Conservation (phyloP, 345 rosid genomes). For the Eucalyptus erythrocorys region DNA sequence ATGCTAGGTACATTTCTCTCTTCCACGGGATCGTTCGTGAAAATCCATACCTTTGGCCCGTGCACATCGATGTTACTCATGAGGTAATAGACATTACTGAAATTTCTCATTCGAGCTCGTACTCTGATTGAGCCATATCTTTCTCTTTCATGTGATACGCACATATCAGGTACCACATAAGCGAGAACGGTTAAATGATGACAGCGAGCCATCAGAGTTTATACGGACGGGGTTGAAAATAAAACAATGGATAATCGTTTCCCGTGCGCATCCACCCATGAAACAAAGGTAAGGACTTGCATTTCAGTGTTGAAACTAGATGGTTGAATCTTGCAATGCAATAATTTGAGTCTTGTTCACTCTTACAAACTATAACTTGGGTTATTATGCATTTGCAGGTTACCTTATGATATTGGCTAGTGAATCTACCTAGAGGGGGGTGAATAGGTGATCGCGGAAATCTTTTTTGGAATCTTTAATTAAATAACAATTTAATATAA, state of each 20-base stretch:
- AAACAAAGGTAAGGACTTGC: not conserved
- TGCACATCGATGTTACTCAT: not conserved
- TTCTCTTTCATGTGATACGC: not conserved
- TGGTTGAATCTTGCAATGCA: not conserved
- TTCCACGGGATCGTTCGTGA: not conserved
- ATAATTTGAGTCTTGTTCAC: not conserved
- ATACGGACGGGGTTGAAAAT: not conserved
- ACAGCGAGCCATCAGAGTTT: not conserved
- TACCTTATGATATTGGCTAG: too few relatives aligned
- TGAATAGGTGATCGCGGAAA: too few relatives aligned
- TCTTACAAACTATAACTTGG: not conserved
- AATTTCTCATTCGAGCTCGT: not conserved
- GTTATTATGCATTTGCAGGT: conserved; percentile 26
- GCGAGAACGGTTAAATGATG: not conserved
- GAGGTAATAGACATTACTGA: not conserved
- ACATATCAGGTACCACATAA: not conserved
- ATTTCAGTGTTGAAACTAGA: not conserved
- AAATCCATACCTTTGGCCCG: not conserved
- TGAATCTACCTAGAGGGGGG: too few relatives aligned
- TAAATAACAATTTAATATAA: too few relatives aligned
- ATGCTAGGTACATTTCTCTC: not conserved
- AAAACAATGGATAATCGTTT: not conserved
- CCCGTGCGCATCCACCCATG: not conserved
- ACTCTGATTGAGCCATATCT: not conserved
- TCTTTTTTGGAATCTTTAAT: too few relatives aligned